Evolutionary conservation across 1,284 basidiomycete genomes (phyloP).

Genomic region (Porodaedalea pini): DNA sequence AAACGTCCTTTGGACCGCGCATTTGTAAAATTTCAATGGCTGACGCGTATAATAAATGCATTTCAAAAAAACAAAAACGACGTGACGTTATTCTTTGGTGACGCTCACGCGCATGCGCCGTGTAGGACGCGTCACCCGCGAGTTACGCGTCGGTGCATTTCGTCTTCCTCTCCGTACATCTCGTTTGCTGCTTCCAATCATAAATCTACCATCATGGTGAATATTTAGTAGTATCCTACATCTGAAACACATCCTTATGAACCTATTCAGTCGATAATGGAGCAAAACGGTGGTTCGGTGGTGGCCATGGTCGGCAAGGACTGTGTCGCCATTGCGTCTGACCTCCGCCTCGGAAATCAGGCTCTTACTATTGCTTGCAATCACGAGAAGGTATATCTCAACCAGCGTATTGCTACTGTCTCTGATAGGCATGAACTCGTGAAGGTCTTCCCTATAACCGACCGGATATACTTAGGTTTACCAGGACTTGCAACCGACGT

Average conservation of each 20-base stretch:
- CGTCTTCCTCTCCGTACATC: background rate
- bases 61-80: too few species aligned
- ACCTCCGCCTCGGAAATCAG: constrained; percentile 90
- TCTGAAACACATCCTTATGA: background rate
- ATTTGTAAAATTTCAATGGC: too few species aligned
- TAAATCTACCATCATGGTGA: background rate
- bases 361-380: constrained; percentile 86
- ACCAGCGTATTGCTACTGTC: background rate
- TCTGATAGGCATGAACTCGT: background rate
- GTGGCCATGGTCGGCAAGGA: constrained; percentile 99
- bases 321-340: constrained; percentile 98
- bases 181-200: background rate
- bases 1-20: too few species aligned
- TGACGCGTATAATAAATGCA: too few species aligned
- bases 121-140: background rate
- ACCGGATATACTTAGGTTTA: constrained; percentile 90
- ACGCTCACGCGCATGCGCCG: background rate
- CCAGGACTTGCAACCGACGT: constrained; percentile 94
- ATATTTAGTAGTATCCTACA: background rate
- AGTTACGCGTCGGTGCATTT: background rate
- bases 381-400: constrained; percentile 80
- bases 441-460: constrained; percentile 95
- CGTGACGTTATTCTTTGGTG: background rate
- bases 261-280: constrained; percentile 86
- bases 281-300: constrained; percentile 94